These are phyloP conservation scores for Globisporangium paroecandrum DNA, from an alignment of 352 stramenopile species.

Conservation along the genomic window DNA sequence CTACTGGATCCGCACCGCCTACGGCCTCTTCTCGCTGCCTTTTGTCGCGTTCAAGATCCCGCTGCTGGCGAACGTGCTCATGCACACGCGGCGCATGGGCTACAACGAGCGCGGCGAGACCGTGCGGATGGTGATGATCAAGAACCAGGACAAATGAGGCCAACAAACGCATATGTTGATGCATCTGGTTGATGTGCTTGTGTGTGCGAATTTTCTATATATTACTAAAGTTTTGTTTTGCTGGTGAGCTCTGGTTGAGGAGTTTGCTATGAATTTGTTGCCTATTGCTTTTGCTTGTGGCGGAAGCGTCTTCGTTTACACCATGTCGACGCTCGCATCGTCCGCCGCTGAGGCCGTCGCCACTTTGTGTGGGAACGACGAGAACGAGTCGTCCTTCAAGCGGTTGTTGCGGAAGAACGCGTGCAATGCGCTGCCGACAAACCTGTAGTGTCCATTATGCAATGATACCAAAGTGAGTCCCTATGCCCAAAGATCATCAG, in stretches of 20 bases:
- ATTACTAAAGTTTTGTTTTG: slow-evolving; percentile 11
- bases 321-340: slow-evolving; percentile 32
- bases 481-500: background rate
- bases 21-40: slow-evolving; percentile 84
- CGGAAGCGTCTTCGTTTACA: slow-evolving; percentile 23
- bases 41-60: slow-evolving; percentile 88
- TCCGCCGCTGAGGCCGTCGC: slow-evolving; percentile 13
- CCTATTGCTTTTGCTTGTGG: background rate
- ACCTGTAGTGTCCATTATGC: slow-evolving; percentile 13
- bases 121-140: slow-evolving; percentile 40
- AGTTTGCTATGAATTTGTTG: background rate
- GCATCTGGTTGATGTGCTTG: background rate
- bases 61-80: slow-evolving; percentile 72
- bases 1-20: slow-evolving; percentile 86
- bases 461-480: no score
- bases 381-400: slow-evolving; percentile 61
- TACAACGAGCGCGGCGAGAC: slow-evolving; percentile 83
- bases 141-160: slow-evolving; percentile 21
- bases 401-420: slow-evolving; percentile 62
- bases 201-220: slow-evolving; percentile 9
- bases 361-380: slow-evolving; percentile 20
- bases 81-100: slow-evolving; percentile 82
- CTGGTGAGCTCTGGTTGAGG: background rate
- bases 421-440: slow-evolving; percentile 42
- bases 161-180: background rate